phyloP scores from a whole-genome alignment of 257 asterid genomes.

The Perilla frutescens region DNA sequence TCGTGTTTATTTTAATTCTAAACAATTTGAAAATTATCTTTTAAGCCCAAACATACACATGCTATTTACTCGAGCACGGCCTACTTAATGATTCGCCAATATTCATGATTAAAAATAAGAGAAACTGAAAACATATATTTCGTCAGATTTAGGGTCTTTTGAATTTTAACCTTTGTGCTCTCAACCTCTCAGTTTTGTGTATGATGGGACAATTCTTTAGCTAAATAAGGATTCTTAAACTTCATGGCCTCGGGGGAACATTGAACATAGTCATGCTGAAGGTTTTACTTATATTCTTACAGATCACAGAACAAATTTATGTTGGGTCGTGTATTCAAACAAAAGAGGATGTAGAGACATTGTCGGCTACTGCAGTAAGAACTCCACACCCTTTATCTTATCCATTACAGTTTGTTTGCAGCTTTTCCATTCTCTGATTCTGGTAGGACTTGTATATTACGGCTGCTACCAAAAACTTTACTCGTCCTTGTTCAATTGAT shows the following conservation, averaged over 20 bases:
- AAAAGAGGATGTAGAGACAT: slow-evolving; percentile 71
- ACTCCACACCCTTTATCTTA: slow-evolving; percentile 29
- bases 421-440: slow-evolving; percentile 8
- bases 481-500: slow-evolving; percentile 35
- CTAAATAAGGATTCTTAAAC: slow-evolving; percentile 1
- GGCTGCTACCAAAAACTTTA: neutral
- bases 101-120: neutral
- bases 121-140: neutral
- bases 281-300: slow-evolving; percentile 34
- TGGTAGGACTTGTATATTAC: slow-evolving; percentile 16
- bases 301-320: slow-evolving; percentile 97
- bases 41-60: neutral
- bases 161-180: slow-evolving; percentile 14
- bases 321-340: slow-evolving; percentile 95
- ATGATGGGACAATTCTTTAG: slow-evolving; percentile 9
- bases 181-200: neutral
- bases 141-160: slow-evolving; percentile 11
- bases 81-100: neutral
- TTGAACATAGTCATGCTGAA: slow-evolving; percentile 26
- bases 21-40: no score
- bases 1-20: slow-evolving; percentile 19
- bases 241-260: slow-evolving; percentile 24
- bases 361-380: slow-evolving; percentile 71
- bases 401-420: slow-evolving; percentile 18
- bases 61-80: slow-evolving; percentile 14